Base-by-base conservation (phyloP, 805 yeast genomes). In the Schwanniomyces occidentalis region DNA sequence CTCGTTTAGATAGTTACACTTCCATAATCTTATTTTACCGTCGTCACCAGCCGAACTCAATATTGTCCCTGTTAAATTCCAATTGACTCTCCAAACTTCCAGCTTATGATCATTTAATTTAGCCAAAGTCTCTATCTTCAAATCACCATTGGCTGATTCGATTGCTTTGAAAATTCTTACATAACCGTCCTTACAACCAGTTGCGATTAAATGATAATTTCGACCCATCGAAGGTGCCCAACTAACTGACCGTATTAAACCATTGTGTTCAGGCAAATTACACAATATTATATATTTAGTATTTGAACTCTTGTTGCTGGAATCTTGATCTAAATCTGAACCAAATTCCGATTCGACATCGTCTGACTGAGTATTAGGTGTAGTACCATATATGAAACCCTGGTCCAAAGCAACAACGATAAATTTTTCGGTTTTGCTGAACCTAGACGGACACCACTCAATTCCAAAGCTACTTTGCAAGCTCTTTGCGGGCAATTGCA, bases 151-250 rank as follows among this genome's bases (percentile, higher is more conserved):
- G 21, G 50, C 44, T 20, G 52, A 45, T 40, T 82, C 89, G 4
- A 69, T 67, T 5, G 89, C 68, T 57, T 85, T 86, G 70, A 82
- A 91, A 3, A 93, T 82, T 34, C 98, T 75, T 8, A 93, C 89
- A 51, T 71, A 78, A 1, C 98, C 99, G 57, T 93, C 99, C 56
- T 89, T 89, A 56, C 96, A 89, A 4, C 95, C 98, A 0, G 98
- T 91, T 1, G 99, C 98, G 27, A 93, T 71, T 30, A 90, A 65
- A 49, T 91, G 95, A 56, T 78, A 86, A 44, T 82, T 79, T 46
- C 96, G 70, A 2, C 98, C 98, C 83, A 90, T 86, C 0, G 95
- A 79, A 3, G 98, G 96, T 0, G 98, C 98, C 99, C 99, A 91
- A 19, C 90, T 74, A 4, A 90, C 87, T 12, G 89, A 84, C 51